Base-by-base conservation (phyloP, 768 basidiomycete species). In the Cyclocybe aegerita region DNA sequence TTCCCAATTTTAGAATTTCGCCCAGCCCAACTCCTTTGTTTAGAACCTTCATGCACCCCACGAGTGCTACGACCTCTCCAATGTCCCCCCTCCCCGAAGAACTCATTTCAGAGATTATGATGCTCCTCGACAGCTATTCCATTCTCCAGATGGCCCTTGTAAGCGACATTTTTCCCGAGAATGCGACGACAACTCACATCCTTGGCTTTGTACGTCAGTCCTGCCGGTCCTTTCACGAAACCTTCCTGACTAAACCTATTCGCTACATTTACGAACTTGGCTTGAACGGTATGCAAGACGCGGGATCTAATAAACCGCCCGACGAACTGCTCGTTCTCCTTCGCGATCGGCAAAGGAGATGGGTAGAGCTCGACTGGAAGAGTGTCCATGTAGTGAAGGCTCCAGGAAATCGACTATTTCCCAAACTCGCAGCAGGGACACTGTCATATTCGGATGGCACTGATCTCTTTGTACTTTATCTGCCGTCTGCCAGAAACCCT, bases 341-440 rank as follows among this genome's bases (percentile, higher is more conserved):
- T 3, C 48, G 57, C 9, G 55, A 60, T 8, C 58, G 60, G 4
- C 60, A 58, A 4, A 44, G 43, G 29, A 60, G 52, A n/a, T 70
- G 69, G 69, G 47, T 49, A 1, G 53, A 30, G 38, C 35, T 70
- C 29, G 43, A 44, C 1, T 66, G 61, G 63, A 60, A 53, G 29
- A 42, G 48, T 5, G 17, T 9, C 4, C 33, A 12, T 9, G 46
- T 15, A 15, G 29, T 58, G 2, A 39, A 43, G 8, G 39, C 67
- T 0, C 32, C 54, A 7, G 63, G 60, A 7, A 33, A 51, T 14
- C 65, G 61, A 45, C 54, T 58, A 17, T 79, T 81, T 3, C 86
- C 84, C 59, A 82, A 86, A 51, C 71, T 85, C 53, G 84, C 84
- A 2, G 78, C 71, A 0, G 84, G 84, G 0, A 63, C 82, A 0